A percentile compares a stretch with the other conserved stretches of the same genome.
These are phyloP conservation scores for Raphanus sativus DNA, from an alignment of 345 rosid genomes.

Conservation along the genomic window DNA sequence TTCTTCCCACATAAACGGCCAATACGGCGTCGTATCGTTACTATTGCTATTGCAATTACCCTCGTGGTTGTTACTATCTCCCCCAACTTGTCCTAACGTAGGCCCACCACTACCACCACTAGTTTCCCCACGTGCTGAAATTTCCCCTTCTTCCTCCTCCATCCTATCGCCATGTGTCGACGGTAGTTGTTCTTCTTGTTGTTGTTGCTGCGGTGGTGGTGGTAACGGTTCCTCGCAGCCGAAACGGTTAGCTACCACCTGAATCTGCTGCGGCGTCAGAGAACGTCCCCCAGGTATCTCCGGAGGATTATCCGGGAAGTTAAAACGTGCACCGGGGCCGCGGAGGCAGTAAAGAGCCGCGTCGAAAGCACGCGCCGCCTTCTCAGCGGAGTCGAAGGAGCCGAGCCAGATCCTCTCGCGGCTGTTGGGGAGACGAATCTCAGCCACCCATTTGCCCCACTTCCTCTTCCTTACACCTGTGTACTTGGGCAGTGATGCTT, in stretches of 20 bases:
- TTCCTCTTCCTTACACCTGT: slow-evolving; percentile 86
- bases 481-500: slow-evolving; percentile 49
- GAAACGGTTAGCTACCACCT: slow-evolving; percentile 52
- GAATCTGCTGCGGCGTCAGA: slow-evolving; percentile 55
- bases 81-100: slow-evolving; percentile 32
- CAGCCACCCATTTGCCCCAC: slow-evolving; percentile 98
- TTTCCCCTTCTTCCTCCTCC: slow-evolving; percentile 6
- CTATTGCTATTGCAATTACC: not conserved
- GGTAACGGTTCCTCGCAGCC: slow-evolving; percentile 39
- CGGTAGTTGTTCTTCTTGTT: not conserved
- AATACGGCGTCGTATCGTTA: slow-evolving; percentile 16
- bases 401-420: slow-evolving; percentile 93
- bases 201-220: not conserved
- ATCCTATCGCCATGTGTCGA: slow-evolving; percentile 19
- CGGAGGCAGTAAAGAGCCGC: slow-evolving; percentile 77
- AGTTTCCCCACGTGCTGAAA: slow-evolving; percentile 32
- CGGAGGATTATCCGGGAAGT: slow-evolving; percentile 68
- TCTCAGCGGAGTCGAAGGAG: slow-evolving; percentile 65
- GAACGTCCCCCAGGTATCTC: slow-evolving; percentile 46
- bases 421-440: slow-evolving; percentile 86
- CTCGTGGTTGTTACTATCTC: not conserved
- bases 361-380: slow-evolving; percentile 95
- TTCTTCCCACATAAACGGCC: slow-evolving; percentile 33
- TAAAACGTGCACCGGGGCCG: slow-evolving; percentile 60
- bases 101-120: slow-evolving; percentile 34